Evolutionary conservation across 2,329 filamentous ascomycete genomes (phyloP), one percentile per base, ranked within the genome.

Genomic region (Fusarium dimerum): DNA sequence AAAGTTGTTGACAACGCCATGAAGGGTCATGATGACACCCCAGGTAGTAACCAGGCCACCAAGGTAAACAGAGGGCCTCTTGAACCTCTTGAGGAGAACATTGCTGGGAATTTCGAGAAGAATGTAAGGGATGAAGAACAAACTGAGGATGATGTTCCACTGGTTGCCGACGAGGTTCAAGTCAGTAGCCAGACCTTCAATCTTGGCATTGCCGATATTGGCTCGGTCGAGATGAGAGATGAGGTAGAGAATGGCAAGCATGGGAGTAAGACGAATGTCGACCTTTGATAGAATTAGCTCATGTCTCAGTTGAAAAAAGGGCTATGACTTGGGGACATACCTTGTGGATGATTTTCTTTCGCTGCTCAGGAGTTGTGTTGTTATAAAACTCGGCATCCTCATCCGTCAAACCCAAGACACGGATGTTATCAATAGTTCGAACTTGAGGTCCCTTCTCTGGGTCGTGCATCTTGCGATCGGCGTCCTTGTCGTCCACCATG

Each of bases 31-130:
- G 43, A 62, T 57, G n/a, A 66, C 43, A 13, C 63, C 65, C 66
- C 66, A 78, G 10, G 78, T 66, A 3, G 83, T 67, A 76, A 89
- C 87, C 54, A 89, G 87, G 3, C 77, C 69, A 0, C 85, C 83
- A 40, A 88, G 76, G 61, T 88, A 90, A 38, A 85, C 68, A 26
- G 81, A 84, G 0, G 87, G 87, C 1, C 81, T 76, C 18, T 54
- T 64, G 58, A 87, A 73, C 6, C 77, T 78, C 64, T 88, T 88
- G 43, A 89, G 78, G 12, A 89, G 67, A 29, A 87, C 70, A 62
- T 89, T 89, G 41, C 83, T 86, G 29, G 85, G 66, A 0, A 80
- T 75, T 63, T 88, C 85, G 41, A 49, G 47, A 6, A 49, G 47
- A 20, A 49, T 51, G 36, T 63, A 84, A 30, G 86, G 75, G 68